A percentile compares a stretch with the other conserved stretches of the same genome.
Evolutionary conservation across 345 rosid genomes (phyloP).

Genomic region (Geranium rotundifolium): DNA sequence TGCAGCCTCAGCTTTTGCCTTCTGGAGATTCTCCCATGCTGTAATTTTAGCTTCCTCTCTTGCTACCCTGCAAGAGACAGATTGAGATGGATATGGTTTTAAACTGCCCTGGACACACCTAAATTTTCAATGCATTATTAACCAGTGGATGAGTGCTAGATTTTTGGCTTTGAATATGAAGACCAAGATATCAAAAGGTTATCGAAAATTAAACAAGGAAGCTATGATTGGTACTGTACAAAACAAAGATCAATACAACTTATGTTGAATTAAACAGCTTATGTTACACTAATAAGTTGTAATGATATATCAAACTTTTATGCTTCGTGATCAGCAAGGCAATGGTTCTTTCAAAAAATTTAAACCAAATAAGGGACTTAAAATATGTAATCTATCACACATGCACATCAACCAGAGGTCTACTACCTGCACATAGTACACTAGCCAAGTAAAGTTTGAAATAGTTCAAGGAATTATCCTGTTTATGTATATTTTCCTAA

Average conservation of each 20-base stretch:
- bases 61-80: slow-evolving; percentile 33
- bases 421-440: neutral
- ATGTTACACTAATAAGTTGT: neutral
- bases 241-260: neutral
- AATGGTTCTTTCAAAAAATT: neutral
- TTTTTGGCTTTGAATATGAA: neutral
- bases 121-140: neutral
- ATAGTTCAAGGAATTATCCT: neutral
- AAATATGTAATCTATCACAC: neutral
- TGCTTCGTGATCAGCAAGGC: neutral
- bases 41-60: slow-evolving; percentile 84
- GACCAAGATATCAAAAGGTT: neutral
- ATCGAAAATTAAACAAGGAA: neutral
- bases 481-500: neutral
- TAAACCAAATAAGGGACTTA: neutral
- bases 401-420: neutral
- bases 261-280: neutral
- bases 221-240: neutral
- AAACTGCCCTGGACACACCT: neutral
- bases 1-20: slow-evolving; percentile 94
- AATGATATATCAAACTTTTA: neutral
- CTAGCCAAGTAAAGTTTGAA: neutral
- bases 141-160: neutral
- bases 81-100: no score
- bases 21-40: slow-evolving; percentile 98